Percentiles rank a stretch among this genome's conserved stretches.
Conservation (phyloP, 179 eudicot species). For the Silene noctiflora region DNA sequence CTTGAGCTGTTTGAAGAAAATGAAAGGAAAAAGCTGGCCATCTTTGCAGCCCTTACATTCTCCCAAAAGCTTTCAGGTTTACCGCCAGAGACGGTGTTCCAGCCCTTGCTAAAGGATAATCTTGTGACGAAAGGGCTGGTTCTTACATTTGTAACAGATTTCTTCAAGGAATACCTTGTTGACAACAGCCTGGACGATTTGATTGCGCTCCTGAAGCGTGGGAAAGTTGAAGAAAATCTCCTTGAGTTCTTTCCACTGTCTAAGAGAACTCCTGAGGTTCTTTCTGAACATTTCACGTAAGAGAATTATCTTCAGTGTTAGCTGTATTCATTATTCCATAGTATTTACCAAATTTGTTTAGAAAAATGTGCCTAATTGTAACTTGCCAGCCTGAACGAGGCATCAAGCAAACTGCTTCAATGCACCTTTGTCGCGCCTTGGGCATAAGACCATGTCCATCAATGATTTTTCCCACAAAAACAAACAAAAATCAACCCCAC, state of each 20-base stretch:
- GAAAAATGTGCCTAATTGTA: background rate
- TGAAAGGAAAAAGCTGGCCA: constrained; percentile 88
- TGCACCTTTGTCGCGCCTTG: background rate
- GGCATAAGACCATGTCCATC: too few species aligned
- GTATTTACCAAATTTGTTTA: background rate
- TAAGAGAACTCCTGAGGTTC: constrained; percentile 74
- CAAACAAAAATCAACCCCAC: too few species aligned
- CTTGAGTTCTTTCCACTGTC: constrained; percentile 84
- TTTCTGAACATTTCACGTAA: constrained; percentile 96
- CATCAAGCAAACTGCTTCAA: background rate
- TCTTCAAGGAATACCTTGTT: constrained; percentile 89
- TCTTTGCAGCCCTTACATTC: constrained; percentile 93
- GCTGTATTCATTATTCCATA: background rate
- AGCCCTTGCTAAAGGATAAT: constrained; percentile 94
- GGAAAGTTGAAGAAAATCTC: constrained; percentile 83
- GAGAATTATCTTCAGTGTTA: constrained; percentile 19
- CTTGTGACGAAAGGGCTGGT: constrained; percentile 95
- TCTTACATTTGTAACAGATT: constrained; percentile 85
- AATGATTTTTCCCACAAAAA: too few species aligned
- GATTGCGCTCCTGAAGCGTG: constrained; percentile 81
- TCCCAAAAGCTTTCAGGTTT: constrained; percentile 97
- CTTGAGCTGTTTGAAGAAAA: constrained; percentile 93
- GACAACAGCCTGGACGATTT: constrained; percentile 93
- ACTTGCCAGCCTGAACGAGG: background rate
- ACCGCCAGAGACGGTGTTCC: constrained; percentile 96